These are phyloP conservation scores for Lichtheimia hyalospora DNA, from an alignment of 371 early-diverging fungal species.

Conservation along the genomic window DNA sequence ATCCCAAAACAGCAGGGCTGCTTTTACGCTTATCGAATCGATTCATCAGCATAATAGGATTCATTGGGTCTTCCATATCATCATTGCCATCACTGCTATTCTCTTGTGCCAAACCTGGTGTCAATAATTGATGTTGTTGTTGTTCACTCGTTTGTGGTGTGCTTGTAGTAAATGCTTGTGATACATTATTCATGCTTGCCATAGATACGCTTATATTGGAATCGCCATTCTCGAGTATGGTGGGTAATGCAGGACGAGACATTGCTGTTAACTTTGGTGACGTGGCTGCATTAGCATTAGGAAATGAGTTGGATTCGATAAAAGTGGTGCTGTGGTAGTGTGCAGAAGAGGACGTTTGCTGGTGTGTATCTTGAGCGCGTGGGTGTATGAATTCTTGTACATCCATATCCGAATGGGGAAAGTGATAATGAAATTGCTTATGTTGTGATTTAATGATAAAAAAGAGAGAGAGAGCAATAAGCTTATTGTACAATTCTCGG, in stretches of 20 bases:
- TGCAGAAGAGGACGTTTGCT: neutral
- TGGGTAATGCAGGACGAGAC: neutral
- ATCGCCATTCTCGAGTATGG: neutral
- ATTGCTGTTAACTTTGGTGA: neutral
- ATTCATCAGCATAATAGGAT: slow-evolving; percentile 15
- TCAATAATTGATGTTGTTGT: neutral
- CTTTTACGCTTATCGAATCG: slow-evolving; percentile 47
- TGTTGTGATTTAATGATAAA: no score
- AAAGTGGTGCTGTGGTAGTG: neutral
- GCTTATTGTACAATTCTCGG: no score
- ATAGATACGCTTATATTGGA: neutral
- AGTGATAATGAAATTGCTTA: neutral
- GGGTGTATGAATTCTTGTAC: neutral
- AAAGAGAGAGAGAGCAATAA: no score
- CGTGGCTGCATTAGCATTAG: neutral
- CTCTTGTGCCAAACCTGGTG: neutral
- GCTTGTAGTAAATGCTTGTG: neutral
- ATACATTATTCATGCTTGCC: neutral
- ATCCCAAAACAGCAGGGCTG: slow-evolving; percentile 48
- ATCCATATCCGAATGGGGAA: neutral
- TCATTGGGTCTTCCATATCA: neutral
- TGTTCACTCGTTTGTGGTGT: neutral
- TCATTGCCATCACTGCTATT: no score
- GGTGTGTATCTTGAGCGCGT: neutral
- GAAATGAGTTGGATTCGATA: neutral